Conservation (phyloP, 2,329 filamentous ascomycete species). For the Verticillium tricorpus region DNA sequence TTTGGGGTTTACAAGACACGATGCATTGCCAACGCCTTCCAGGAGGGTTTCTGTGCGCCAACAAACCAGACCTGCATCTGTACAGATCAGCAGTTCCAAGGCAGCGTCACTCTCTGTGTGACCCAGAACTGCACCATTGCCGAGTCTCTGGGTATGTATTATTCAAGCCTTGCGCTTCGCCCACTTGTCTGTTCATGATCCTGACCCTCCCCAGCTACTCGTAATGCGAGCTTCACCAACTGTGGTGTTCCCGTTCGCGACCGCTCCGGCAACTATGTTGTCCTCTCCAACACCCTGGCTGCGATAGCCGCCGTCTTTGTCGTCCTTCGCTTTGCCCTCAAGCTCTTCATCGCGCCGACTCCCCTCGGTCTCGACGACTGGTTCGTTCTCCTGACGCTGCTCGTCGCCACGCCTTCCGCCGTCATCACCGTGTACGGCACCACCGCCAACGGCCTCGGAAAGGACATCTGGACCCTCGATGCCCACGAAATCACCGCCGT, state of each 20-base stretch:
- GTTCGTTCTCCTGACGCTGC: conserved; percentile 21
- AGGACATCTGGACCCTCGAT: conserved; percentile 40
- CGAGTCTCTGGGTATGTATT: conserved; percentile 11
- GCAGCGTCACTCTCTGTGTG: conserved; percentile 14
- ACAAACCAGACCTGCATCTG: conserved; percentile 19
- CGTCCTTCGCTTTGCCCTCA: conserved; percentile 29
- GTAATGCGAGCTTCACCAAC: conserved; percentile 18
- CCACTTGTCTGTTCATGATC: neutral
- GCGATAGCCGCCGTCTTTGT: conserved; percentile 30
- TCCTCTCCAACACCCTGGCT: conserved; percentile 23
- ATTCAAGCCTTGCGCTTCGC: neutral
- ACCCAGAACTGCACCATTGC: conserved; percentile 15
- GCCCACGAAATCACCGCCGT: conserved; percentile 33
- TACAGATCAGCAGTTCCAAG: conserved; percentile 11
- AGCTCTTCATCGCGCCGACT: conserved; percentile 23
- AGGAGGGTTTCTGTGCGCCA: conserved; percentile 11
- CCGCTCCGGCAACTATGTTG: conserved; percentile 25
- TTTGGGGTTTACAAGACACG: neutral
- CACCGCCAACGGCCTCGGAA: conserved; percentile 32
- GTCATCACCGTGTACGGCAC: conserved; percentile 23
- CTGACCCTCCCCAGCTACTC: conserved; percentile 11
- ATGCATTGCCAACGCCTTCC: conserved; percentile 9
- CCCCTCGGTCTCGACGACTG: conserved; percentile 31
- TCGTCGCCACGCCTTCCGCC: conserved; percentile 21
- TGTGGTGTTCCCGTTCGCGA: conserved; percentile 19